Evolutionary conservation across 495 filamentous ascomycete species (phyloP).

Genomic region (Terfezia claveryi): DNA sequence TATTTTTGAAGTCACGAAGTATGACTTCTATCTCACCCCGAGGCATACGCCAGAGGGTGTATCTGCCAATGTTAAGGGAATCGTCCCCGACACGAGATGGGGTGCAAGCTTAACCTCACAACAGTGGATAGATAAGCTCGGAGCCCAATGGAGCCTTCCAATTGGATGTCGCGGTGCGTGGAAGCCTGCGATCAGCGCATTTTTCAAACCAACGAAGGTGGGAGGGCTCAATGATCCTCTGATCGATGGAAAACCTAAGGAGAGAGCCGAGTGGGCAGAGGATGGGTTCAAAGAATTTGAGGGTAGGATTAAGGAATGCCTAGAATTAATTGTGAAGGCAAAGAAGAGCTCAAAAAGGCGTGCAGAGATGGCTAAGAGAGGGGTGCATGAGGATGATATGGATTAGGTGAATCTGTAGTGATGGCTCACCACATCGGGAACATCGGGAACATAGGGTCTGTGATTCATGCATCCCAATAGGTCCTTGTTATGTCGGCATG

Average conservation of each 20-base stretch:
- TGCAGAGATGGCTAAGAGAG: background rate
- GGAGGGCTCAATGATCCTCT: constrained; percentile 10
- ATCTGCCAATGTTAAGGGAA: constrained; percentile 8
- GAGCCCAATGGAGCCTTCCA: constrained; percentile 3
- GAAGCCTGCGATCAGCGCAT: constrained; percentile 9
- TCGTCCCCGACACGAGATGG: constrained; percentile 13
- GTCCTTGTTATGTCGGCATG: too few species aligned
- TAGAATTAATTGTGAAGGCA: constrained; percentile 6
- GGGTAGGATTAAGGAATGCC: constrained; percentile 4
- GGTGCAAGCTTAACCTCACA: constrained; percentile 7
- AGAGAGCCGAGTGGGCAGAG: constrained; percentile 6
- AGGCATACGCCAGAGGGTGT: constrained; percentile 2
- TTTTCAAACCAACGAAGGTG: constrained; percentile 13
- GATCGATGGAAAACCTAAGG: background rate
- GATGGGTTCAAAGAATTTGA: constrained; percentile 13
- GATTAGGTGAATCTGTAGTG: background rate
- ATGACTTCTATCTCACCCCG: constrained; percentile 10
- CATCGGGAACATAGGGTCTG: too few species aligned
- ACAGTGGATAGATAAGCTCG: constrained; percentile 10
- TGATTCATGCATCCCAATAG: too few species aligned
- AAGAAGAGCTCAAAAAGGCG: background rate
- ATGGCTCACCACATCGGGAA: too few species aligned
- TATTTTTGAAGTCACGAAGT: constrained; percentile 16
- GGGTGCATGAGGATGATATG: background rate
- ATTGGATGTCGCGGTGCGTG: constrained; percentile 10